Conservation (phyloP, 2,329 filamentous ascomycete genomes). For the Ceratocystiopsis sp. region DNA sequence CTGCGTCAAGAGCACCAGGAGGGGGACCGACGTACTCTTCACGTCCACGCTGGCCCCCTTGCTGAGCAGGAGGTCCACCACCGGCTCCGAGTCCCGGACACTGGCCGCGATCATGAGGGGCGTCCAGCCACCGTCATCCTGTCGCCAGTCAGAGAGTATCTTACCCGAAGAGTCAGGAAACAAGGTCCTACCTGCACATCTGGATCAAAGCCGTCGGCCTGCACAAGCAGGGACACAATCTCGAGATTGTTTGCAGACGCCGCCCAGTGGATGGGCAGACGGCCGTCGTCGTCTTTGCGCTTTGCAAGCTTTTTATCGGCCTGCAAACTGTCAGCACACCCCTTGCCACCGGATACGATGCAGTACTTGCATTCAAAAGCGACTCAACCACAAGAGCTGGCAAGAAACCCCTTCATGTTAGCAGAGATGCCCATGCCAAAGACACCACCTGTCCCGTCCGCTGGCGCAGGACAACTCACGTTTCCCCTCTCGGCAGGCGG, state of each 20-base stretch:
- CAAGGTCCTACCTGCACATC: conserved; percentile 48
- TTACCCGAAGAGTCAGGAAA: background rate
- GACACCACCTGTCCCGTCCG: background rate
- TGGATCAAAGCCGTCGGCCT: conserved; percentile 59
- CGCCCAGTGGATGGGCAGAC: conserved; percentile 89
- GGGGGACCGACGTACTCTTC: conserved; percentile 36
- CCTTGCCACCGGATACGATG: background rate
- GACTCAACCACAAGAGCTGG: conserved; percentile 46
- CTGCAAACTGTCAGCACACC: conserved; percentile 21
- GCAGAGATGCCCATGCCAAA: background rate
- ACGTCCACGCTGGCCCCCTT: conserved; percentile 57
- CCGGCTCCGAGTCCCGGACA: conserved; percentile 51
- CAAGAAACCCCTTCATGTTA: background rate
- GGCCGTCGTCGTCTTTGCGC: conserved; percentile 66
- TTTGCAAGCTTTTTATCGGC: conserved; percentile 63
- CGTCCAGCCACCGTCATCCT: conserved; percentile 70
- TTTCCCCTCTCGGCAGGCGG: conserved; percentile 70
- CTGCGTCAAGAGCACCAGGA: no score
- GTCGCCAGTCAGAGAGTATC: background rate
- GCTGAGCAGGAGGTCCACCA: conserved; percentile 49
- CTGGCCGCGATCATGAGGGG: conserved; percentile 69
- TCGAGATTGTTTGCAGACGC: conserved; percentile 63
- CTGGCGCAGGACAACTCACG: conserved; percentile 31
- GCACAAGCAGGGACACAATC: conserved; percentile 56
- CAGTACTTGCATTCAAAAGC: conserved; percentile 19